phyloP scores from a whole-genome alignment of 2,329 filamentous ascomycete genomes.

The Lizonia empirigonia region DNA sequence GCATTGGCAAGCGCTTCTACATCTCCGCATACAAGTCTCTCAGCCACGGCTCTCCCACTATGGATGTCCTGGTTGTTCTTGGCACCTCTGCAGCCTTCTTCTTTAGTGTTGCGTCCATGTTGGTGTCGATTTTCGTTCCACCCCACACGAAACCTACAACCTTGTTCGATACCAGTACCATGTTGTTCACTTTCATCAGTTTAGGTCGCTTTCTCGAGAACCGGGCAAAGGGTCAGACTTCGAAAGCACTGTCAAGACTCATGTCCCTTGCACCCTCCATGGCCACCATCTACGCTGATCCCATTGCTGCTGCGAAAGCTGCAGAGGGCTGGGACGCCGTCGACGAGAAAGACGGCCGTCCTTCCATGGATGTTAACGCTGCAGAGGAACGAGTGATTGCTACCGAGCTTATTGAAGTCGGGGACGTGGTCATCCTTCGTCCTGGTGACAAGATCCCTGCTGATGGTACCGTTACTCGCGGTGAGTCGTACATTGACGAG shows the following conservation, averaged over 20 bases:
- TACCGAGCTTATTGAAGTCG: conserved; percentile 91
- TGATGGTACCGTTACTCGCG: conserved; percentile 83
- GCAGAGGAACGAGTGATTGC: conserved; percentile 86
- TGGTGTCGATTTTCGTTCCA: conserved; percentile 74
- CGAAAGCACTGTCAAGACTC: conserved; percentile 85
- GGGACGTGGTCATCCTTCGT: conserved; percentile 88
- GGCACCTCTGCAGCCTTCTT: conserved; percentile 96
- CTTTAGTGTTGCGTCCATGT: conserved; percentile 88
- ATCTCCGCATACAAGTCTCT: conserved; percentile 90
- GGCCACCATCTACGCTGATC: conserved; percentile 94
- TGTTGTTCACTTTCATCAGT: conserved; percentile 96
- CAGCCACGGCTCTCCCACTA: conserved; percentile 88
- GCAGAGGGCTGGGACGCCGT: conserved; percentile 74
- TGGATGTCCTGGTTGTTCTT: conserved; percentile 94
- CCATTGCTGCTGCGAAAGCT: conserved; percentile 89
- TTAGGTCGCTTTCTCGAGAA: conserved; percentile 93
- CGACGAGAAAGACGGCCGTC: conserved; percentile 52
- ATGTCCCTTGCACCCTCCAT: conserved; percentile 97
- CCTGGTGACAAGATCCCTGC: conserved; percentile 97
- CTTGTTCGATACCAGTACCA: conserved; percentile 96
- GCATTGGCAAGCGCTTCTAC: conserved; percentile 94
- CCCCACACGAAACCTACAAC: conserved; percentile 83
- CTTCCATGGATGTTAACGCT: conserved; percentile 60
- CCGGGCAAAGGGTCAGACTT: conserved; percentile 92
- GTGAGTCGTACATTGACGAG: conserved; percentile 93